Base-by-base conservation (phyloP, 78 protist species). In the Guillardia theta region DNA sequence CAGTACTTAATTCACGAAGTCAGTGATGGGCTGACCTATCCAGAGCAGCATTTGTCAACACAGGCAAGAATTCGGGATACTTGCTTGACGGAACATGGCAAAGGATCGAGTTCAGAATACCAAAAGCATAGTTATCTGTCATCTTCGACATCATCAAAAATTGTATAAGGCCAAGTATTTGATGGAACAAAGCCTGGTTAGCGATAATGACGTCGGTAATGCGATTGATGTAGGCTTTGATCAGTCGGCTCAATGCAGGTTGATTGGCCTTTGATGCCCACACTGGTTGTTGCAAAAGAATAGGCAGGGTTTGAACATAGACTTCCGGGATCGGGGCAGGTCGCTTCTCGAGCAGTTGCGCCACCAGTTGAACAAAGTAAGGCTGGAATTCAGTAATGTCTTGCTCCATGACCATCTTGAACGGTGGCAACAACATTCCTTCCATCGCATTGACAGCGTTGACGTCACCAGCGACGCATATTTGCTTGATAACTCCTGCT, bases 341-440 rank as follows among this genome's bases (percentile, higher is more conserved):
- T 33, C 88, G 9, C 64, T 50, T 39, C 36, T 33, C 93, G 19
- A n/a, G 94, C 76, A 96, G 44, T 83, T 94, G 96, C 70, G 97
- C 92, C 15, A 94, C 15, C 33, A 96, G 27, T 88, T 97, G 98
- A 64, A 96, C 97, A 30, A 97, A 97, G 88, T 97, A 97, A 8
- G 98, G 97, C 95, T 77, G 0, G 88, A 96, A 92, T 39, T 97
- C 98, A 9, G 93, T 47, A 48, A 94, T 76, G 76, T 96, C 98
- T 24, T 4, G n/a, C 88, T 95, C 92, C 36, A 96, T 95, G 30
- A 97, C 58, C 48, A 0, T 0, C 83, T 70, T 36, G 88, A 96
- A 96, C 18, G 94, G 93, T 41, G 96, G 96, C 48, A 97, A 58
- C 30, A 97, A 50, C 33, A 36, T 0, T 39, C 33, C 46, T 88